phyloP scores from a whole-genome alignment of 1,284 basidiomycete species.

The Ceratobasidium sp. region DNA sequence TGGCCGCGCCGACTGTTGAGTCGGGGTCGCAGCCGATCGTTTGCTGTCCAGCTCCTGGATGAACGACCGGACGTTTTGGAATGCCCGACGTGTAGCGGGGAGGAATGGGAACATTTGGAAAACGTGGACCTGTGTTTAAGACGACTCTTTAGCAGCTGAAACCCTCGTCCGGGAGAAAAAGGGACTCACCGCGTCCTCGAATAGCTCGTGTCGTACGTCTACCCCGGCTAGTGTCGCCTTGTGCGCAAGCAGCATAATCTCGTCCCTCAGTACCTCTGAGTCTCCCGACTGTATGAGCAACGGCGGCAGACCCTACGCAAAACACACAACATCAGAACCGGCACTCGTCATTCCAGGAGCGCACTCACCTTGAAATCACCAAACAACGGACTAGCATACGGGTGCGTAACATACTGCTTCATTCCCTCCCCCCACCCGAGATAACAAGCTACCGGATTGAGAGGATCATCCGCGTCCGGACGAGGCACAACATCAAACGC shows the following conservation, averaged over 20 bases:
- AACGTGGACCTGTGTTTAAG: conserved; percentile 78
- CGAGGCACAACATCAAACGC: conserved; percentile 83
- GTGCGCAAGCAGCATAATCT: conserved; percentile 92
- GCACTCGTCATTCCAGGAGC: neutral
- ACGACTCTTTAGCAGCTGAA: conserved; percentile 50
- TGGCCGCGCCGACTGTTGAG: neutral
- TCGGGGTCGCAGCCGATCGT: neutral
- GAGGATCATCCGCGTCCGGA: conserved; percentile 81
- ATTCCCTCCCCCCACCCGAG: conserved; percentile 82
- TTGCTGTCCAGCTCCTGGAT: conserved; percentile 29
- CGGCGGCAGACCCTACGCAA: conserved; percentile 77
- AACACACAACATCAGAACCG: neutral
- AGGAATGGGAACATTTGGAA: conserved; percentile 92
- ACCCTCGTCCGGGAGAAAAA: conserved; percentile 62
- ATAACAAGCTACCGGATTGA: conserved; percentile 94
- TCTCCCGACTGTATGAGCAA: conserved; percentile 94
- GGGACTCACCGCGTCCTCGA: conserved; percentile 86
- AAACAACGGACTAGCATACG: conserved; percentile 96
- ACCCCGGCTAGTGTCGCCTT: conserved; percentile 93
- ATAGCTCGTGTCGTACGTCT: conserved; percentile 89
- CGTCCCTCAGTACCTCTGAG: conserved; percentile 93
- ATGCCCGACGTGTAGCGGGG: conserved; percentile 77
- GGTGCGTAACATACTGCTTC: conserved; percentile 88
- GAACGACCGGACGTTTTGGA: conserved; percentile 56
- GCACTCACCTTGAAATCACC: conserved; percentile 74